Evolutionary conservation across 2,329 filamentous ascomycete genomes (phyloP).

Genomic region (Cladosporium oxysporum): DNA sequence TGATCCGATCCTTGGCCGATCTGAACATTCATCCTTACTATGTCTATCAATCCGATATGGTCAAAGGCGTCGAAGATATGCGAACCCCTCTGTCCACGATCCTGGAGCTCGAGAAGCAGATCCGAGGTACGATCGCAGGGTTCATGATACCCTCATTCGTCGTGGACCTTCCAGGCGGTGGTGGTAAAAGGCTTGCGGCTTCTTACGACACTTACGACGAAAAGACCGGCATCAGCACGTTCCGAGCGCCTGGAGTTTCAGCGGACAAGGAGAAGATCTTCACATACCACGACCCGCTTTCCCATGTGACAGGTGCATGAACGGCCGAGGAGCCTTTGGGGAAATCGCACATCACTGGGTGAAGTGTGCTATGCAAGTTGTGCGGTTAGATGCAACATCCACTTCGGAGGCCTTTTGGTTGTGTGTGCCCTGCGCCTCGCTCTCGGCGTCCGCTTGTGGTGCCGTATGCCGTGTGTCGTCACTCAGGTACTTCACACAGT

Average conservation of each 20-base stretch:
- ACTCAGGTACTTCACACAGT: not conserved
- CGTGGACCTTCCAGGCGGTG: slow-evolving; percentile 64
- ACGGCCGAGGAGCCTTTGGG: not conserved
- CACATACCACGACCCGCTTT: slow-evolving; percentile 58
- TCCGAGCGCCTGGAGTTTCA: slow-evolving; percentile 57
- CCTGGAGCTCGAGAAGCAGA: slow-evolving; percentile 57
- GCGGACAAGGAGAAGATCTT: slow-evolving; percentile 49
- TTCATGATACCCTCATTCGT: slow-evolving; percentile 65
- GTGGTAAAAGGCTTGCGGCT: slow-evolving; percentile 62
- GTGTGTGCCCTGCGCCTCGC: not conserved
- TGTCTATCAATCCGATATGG: slow-evolving; percentile 67
- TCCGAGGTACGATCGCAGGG: slow-evolving; percentile 63
- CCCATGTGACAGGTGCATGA: not conserved
- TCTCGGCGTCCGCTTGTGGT: not conserved
- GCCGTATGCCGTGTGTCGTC: not conserved
- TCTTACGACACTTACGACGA: slow-evolving; percentile 57
- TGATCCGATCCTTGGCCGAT: slow-evolving; percentile 58
- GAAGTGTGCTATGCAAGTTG: not conserved
- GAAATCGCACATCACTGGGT: not conserved
- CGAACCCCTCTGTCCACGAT: slow-evolving; percentile 62
- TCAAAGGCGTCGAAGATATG: slow-evolving; percentile 61
- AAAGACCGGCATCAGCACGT: slow-evolving; percentile 56
- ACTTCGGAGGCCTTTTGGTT: not conserved
- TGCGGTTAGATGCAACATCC: not conserved
- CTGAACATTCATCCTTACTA: slow-evolving; percentile 65